These are phyloP conservation scores for Marasmius fiardii DNA, from an alignment of 1,284 basidiomycete species.

Conservation along the genomic window DNA sequence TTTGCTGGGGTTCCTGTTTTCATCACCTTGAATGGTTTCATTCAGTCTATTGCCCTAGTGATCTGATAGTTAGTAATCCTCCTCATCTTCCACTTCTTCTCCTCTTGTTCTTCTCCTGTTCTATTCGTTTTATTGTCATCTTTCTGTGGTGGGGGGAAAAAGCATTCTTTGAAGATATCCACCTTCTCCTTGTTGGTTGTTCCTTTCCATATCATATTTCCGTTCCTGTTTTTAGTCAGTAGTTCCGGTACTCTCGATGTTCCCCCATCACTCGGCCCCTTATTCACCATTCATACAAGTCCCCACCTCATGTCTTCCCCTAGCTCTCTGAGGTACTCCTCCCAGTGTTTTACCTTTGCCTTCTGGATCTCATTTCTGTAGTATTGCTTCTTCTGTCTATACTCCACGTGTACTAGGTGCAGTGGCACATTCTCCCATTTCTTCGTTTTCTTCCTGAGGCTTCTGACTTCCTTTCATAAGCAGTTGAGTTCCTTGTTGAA, in stretches of 20 bases:
- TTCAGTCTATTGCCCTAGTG: constrained; percentile 9
- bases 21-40: constrained; percentile 27
- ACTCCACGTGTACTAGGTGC: too few species aligned
- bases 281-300: constrained; percentile 22
- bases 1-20: constrained; percentile 28
- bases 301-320: constrained; percentile 22
- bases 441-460: too few species aligned
- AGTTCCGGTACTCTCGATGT: constrained; percentile 24
- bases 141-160: constrained; percentile 18
- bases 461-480: too few species aligned
- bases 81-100: too few species aligned
- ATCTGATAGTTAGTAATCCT: constrained; percentile 16
- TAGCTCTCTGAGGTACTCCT: constrained; percentile 21
- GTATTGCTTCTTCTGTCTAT: too few species aligned
- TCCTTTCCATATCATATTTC: constrained; percentile 7
- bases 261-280: constrained; percentile 22
- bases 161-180: constrained; percentile 42
- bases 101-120: too few species aligned
- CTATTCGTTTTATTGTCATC: too few species aligned
- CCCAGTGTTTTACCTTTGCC: constrained; percentile 18
- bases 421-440: too few species aligned
- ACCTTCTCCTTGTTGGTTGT: constrained; percentile 36
- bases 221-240: constrained; percentile 11
- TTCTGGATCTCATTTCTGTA: too few species aligned
- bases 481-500: too few species aligned